Conservation (phyloP, 768 basidiomycete species). For the Paxillus ammoniavirescens region DNA sequence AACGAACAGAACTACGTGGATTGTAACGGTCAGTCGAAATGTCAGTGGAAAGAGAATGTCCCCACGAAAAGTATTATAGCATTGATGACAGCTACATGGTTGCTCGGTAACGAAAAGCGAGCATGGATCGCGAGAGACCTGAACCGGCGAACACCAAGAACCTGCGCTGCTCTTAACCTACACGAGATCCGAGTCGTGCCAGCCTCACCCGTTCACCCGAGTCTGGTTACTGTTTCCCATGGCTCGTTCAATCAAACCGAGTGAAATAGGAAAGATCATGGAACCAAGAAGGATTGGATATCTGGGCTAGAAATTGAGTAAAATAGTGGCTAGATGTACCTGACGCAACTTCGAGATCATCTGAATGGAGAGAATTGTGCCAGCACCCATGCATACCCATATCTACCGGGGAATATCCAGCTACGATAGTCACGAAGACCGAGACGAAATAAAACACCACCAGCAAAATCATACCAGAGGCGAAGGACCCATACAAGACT, state of each 20-base stretch:
- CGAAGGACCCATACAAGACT: conserved; percentile 31
- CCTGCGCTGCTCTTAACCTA: conserved; percentile 9
- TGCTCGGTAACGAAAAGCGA: conserved; percentile 35
- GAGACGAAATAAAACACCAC: conserved; percentile 45
- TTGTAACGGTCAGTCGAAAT: background rate
- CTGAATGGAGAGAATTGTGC: conserved; percentile 27
- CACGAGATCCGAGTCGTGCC: no score
- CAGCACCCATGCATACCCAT: conserved; percentile 39
- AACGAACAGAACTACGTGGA: conserved; percentile 35
- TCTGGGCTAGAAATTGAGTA: conserved; percentile 28
- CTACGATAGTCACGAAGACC: conserved; percentile 43
- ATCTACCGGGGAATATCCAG: conserved; percentile 28
- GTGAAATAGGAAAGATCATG: conserved; percentile 28
- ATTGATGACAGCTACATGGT: conserved; percentile 38
- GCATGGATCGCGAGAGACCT: conserved; percentile 36
- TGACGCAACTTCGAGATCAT: conserved; percentile 31
- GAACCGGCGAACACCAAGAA: conserved; percentile 40
- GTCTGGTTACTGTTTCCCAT: conserved; percentile 33
- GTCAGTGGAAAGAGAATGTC: conserved; percentile 1
- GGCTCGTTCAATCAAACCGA: conserved; percentile 37
- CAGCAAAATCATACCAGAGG: conserved; percentile 41
- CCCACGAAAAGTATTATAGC: conserved; percentile 40
- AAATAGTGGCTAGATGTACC: conserved; percentile 14
- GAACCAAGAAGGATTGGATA: conserved; percentile 33
- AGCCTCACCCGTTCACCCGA: conserved; percentile 30